These are phyloP conservation scores for Neurospora sublineolata DNA, from an alignment of 495 filamentous ascomycete species.

Conservation along the genomic window DNA sequence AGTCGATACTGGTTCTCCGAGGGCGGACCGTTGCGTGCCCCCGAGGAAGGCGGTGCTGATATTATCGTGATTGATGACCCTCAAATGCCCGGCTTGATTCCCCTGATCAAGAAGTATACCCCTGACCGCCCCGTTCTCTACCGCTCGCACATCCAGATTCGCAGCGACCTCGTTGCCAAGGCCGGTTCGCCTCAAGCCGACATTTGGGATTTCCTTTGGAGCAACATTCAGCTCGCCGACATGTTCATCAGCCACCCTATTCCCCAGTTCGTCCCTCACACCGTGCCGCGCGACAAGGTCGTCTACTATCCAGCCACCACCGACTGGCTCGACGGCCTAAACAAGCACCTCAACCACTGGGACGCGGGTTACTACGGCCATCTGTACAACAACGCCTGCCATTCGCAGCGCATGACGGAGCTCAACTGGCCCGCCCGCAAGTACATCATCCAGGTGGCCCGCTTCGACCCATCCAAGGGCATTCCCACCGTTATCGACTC, in stretches of 20 bases:
- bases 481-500: slow-evolving; percentile 70
- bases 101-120: slow-evolving; percentile 58
- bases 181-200: slow-evolving; percentile 57
- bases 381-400: slow-evolving; percentile 57
- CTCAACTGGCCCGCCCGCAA: slow-evolving; percentile 59
- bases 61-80: slow-evolving; percentile 76
- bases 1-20: slow-evolving; percentile 61
- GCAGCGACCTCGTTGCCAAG: slow-evolving; percentile 56
- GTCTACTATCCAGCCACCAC: slow-evolving; percentile 76
- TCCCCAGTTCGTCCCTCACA: slow-evolving; percentile 59
- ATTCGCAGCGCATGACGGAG: slow-evolving; percentile 45
- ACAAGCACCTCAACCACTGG: slow-evolving; percentile 67
- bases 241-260: slow-evolving; percentile 82
- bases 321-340: slow-evolving; percentile 83
- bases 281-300: slow-evolving; percentile 54
- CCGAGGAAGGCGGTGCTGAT: slow-evolving; percentile 64
- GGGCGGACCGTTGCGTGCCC: slow-evolving; percentile 56
- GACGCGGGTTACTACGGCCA: slow-evolving; percentile 67
- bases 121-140: slow-evolving; percentile 71
- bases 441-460: slow-evolving; percentile 74
- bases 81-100: slow-evolving; percentile 77
- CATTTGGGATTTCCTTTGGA: slow-evolving; percentile 70
- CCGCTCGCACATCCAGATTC: slow-evolving; percentile 76
- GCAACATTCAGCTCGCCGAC: slow-evolving; percentile 57
- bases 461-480: slow-evolving; percentile 82